Evolutionary conservation across 108 stramenopile genomes (phyloP), one percentile per base, ranked within the genome.

Genomic region (Chaetoceros tenuissimus): DNA sequence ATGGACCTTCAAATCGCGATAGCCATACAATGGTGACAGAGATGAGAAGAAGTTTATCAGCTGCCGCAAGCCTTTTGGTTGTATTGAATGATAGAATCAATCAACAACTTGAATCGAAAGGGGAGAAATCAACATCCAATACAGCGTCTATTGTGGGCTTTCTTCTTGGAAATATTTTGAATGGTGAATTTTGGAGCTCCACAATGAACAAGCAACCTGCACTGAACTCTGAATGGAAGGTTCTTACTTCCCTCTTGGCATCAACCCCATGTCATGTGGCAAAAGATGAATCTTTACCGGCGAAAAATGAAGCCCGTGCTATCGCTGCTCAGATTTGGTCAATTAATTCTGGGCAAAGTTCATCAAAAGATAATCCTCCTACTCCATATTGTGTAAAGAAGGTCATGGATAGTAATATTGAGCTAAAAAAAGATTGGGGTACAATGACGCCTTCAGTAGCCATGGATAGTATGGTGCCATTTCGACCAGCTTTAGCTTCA

Each of bases 261-360:
- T 66, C 83, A 25, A 84, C 77, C 61, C 60, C 78, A 16, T 85
- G 91, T 29, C 91, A 92, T 64, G 85, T 85, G 21, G 78, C 91
- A 13, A 70, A 82, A 62, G 91, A 82, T 43, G 91, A 84, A 24
- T 80, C 77, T 55, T 24, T 89, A 3, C 66, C 87, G 19, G 74
- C 71, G 46, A 73, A 85, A 25, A 71, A 82, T 30, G 91, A 92
- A 64, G 91, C 91, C 27, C 65, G 91, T 44, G 80, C 91, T 16
- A 67, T 79, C 21, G 85, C 91, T 46, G 78, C 91, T 24, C 69
- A 77, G 24, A 87, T 92, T 82, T 92, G 91, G 91, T 68, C 81
- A 62, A 71, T 81, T 5, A 75, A 64, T 24, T 5, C 34, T 10
- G 91, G 91, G 30, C 48, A 69, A 26, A 73, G 73, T n/a, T 55